Base-by-base conservation (phyloP, 345 rosid genomes). In the Citrus mangshanensis region DNA sequence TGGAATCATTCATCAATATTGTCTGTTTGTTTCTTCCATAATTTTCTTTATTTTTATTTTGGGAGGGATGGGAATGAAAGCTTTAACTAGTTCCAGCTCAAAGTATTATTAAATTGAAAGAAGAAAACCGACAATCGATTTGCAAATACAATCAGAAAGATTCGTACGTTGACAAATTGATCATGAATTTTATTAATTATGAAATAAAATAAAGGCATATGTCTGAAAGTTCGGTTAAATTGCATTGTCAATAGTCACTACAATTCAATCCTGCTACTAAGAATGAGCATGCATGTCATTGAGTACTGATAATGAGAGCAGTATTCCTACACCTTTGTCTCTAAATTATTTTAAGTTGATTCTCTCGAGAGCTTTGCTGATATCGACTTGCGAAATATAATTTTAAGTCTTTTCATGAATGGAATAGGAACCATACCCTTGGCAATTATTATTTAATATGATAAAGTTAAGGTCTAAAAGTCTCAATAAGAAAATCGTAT, bases 391-490 rank as follows among this genome's bases (percentile, higher is more conserved):
- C 73, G 58, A 21, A 74, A 70, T 37, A 78, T 68, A 37, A 68
- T 19, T 66, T 35, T 1, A 72, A 38, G 70, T 60, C 75, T 73
- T 82, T 77, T 65, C 22, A 71, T 79, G 82, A 79, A 82, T 75
- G 75, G 80, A 82, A 79, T 56, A 71, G 74, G 82, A 75, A 71
- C 58, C 58, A 4, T 54, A 54, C 65, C 58, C 70, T 49, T 21
- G 63, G 46, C 16, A 75, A 62, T 4, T 79, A 71, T 56, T 46
- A 46, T 77, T 38, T 71, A 76, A 51, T 65, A 10, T 12, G 62
- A 24, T 65, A 28, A 65, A 66, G 74, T 55, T 58, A 74, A 55
- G 75, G 18, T 68, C 59, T 16, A 79, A 70, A 77, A 70, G 80
- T 67, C 56, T 59, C 55, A 54, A 58, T 49, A 78, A 51, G 28